Base-by-base conservation (phyloP, 441 rosid genomes). In the Corymbia calophylla region DNA sequence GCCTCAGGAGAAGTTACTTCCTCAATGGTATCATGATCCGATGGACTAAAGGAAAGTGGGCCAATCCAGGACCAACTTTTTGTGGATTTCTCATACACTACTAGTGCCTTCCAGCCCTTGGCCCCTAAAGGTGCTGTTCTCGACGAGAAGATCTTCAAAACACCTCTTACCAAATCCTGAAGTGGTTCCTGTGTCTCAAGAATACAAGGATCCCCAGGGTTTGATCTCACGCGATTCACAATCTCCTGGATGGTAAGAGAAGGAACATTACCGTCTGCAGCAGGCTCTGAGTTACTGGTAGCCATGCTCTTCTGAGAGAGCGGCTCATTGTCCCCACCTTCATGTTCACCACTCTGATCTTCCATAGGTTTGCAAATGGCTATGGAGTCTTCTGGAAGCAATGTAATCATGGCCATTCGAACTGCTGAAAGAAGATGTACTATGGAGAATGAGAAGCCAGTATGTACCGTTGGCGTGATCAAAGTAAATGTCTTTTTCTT, bases 101-200 rank as follows among this genome's bases (percentile, higher is more conserved):
- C 99, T 87, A 98, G 99, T 11, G 95, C 93, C 93, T 96, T 98
- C 99, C 99, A 98, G 89, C 98, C 98, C 91, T 98, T 98, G 86
- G 97, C 98, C 88, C 99, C 99, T 88, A 97, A 92, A 90, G 99
- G 99, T n/a, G 99, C 99, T 80, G 99, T 95, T 93, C 94, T 97
- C 2, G 99, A 97, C 64, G 97, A 95, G 92, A 95, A 95, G 91
- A 96, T 97, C 94, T 94, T 97, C 89, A 98, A 94, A 90, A 95
- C 99, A 91, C 99, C 99, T 94, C 99, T 95, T 64, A 98, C 93
- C 93, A 98, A 94, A 94, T 98, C 99, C 90, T 97, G 97, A 90
- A 98, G 99, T 21, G 98, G 99, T 92, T 97, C 99, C 92, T 96
- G 99, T 35, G 98, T 95, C 94, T 97, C 97, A 64, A 97, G 97